phyloP scores from a whole-genome alignment of 257 asterid genomes.

The Solanum chmielewskii region DNA sequence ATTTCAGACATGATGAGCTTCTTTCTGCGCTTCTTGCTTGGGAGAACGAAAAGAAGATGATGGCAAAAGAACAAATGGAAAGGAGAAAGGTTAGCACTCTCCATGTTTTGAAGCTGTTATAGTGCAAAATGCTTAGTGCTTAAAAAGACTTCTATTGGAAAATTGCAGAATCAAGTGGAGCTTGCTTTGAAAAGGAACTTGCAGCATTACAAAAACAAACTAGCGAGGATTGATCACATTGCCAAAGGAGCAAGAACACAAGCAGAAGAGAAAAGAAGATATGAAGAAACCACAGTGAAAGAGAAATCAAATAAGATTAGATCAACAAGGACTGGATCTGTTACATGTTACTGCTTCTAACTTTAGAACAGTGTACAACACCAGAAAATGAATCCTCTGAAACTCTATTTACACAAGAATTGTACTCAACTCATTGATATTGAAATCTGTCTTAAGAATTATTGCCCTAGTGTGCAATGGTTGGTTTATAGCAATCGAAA shows the following conservation, averaged over 20 bases:
- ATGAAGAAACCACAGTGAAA: conserved; percentile 32
- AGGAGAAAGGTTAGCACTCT: conserved; percentile 39
- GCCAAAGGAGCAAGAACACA: conserved; percentile 43
- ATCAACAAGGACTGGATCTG: conserved; percentile 27
- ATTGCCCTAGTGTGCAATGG: neutral
- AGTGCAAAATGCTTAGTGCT: neutral
- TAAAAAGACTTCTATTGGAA: neutral
- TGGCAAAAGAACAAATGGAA: conserved; percentile 34
- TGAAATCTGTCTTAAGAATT: neutral
- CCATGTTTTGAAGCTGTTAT: neutral
- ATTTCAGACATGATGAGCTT: conserved; percentile 47
- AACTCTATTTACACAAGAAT: neutral
- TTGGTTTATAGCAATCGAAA: neutral
- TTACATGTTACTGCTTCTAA: conserved; percentile 45
- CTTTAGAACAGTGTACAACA: neutral
- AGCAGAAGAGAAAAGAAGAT: conserved; percentile 35
- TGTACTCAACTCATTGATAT: neutral
- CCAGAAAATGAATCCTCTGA: neutral
- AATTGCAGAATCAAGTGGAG: conserved; percentile 38
- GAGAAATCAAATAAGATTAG: conserved; percentile 37
- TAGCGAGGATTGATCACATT: conserved; percentile 40
- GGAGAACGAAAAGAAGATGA: conserved; percentile 47
- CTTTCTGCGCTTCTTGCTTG: conserved; percentile 32
- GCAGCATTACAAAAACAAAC: conserved; percentile 45
- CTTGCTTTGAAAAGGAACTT: conserved; percentile 31